Evolutionary conservation across 345 rosid genomes (phyloP), one percentile per base, ranked within the genome.

Genomic region (Hibiscus syriacus): DNA sequence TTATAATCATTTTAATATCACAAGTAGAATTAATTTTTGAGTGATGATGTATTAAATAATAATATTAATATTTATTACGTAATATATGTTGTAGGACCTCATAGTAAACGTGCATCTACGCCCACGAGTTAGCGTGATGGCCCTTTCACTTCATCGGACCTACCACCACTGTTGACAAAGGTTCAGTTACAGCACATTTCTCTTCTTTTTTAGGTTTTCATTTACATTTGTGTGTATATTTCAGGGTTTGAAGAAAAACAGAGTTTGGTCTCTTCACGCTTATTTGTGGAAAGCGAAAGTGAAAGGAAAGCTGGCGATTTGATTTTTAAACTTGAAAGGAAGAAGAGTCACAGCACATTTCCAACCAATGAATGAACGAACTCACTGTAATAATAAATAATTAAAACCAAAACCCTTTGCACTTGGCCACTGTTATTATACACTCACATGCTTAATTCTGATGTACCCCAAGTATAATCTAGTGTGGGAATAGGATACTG

Each of bases 201-300:
- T 13, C 8, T 38, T 38, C 3, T 38, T 14, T 43, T 43, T 43
- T 43, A n/a, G n/a, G n/a, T 43, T 39, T 39, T 6, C 49, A 43
- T 43, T 14, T 12, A 3, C n/a, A 43, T 43, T 43, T 43, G 49
- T 43, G 49, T 43, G 49, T n/a, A 5, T 3, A 43, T 41, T 9
- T 10, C 2, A 41, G 46, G 46, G 46, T 41, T 41, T 12, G 4
- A 41, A 41, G 46, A 11, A 12, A 39, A 12, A 43, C n/a, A 43
- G 49, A 43, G 86, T 87, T 79, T 46, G 79, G 85, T 78, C 84
- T 77, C 77, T 77, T 76, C 82, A 79, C 86, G 90, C 80, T 70
- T 74, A 70, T 26, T 2, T 56, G 34, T 38, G 72, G 76, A 80
- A 39, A 64, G 23, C 20, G 36, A 32, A 32, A 32, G 36, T 8